These are phyloP conservation scores for Lasiosphaeria hispida DNA, from an alignment of 495 filamentous ascomycete genomes.

Conservation along the genomic window DNA sequence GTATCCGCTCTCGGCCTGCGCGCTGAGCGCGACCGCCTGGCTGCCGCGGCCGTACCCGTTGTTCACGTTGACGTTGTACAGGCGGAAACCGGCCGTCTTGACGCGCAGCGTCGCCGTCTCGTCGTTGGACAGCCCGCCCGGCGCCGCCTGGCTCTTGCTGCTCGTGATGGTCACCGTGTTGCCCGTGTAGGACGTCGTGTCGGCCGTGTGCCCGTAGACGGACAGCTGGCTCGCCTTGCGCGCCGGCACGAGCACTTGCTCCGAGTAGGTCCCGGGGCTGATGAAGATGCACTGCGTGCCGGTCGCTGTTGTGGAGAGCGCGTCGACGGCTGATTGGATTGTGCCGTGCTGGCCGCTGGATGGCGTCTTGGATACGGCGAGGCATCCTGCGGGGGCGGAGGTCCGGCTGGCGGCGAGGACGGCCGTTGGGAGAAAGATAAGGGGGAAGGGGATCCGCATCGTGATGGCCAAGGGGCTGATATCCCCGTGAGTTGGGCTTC, in stretches of 20 bases:
- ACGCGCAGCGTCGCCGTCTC: conserved; percentile 56
- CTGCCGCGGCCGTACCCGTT: conserved; percentile 55
- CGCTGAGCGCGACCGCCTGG: conserved; percentile 60
- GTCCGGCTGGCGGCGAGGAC: conserved; percentile 44
- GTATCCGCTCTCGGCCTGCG: conserved; percentile 54
- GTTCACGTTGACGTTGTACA: conserved; percentile 63
- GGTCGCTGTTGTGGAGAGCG: conserved; percentile 45
- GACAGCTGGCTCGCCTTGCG: conserved; percentile 48
- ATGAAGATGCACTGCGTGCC: conserved; percentile 61
- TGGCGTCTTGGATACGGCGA: conserved; percentile 47
- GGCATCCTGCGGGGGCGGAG: conserved; percentile 49
- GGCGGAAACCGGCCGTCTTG: conserved; percentile 45
- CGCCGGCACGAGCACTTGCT: conserved; percentile 56
- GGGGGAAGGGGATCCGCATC: conserved; percentile 24
- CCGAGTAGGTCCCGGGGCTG: conserved; percentile 54
- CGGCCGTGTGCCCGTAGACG: conserved; percentile 61
- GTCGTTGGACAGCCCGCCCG: conserved; percentile 45
- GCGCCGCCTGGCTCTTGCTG: conserved; percentile 40
- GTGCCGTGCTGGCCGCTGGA: conserved; percentile 41
- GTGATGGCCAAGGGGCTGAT: neutral
- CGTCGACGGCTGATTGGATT: conserved; percentile 57
- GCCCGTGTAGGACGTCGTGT: conserved; percentile 50
- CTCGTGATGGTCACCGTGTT: conserved; percentile 62
- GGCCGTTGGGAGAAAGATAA: conserved; percentile 24
- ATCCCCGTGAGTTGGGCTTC: too few species aligned